Percentiles rank a stretch among this genome's conserved stretches.
Conservation (phyloP, 352 stramenopile species). For the Phytopythium cucurbitacearum region DNA sequence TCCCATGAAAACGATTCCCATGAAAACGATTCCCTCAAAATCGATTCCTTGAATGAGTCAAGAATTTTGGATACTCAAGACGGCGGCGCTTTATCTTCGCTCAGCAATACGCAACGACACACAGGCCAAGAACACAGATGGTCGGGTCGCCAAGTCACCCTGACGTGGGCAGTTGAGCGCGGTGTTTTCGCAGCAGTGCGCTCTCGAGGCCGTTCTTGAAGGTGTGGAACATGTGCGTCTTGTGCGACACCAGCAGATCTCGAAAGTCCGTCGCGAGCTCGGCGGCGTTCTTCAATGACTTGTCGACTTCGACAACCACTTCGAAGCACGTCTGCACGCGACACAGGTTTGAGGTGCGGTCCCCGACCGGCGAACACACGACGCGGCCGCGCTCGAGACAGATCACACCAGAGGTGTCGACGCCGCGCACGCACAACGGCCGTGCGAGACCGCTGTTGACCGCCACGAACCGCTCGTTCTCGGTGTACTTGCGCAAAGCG, state of each 20-base stretch:
- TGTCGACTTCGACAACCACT: neutral
- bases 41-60: no score
- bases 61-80: no score
- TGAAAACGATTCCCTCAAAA: no score
- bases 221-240: neutral
- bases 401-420: neutral
- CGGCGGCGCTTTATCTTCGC: no score
- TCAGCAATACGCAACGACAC: no score
- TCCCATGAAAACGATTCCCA: no score
- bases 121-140: no score
- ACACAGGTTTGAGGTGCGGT: neutral
- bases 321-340: constrained; percentile 1
- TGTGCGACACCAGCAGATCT: neutral
- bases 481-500: neutral
- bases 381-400: constrained; percentile 2
- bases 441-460: neutral
- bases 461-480: neutral
- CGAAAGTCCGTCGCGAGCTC: neutral
- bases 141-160: no score
- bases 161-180: no score
- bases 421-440: neutral
- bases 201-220: neutral
- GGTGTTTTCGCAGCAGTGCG: neutral
- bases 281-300: neutral
- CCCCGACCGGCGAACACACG: neutral